A percentile compares a stretch with the other conserved stretches of the same genome.
Evolutionary conservation across 1,139 yeast genomes (phyloP).

Genomic region (Yamadazyma siamensis): DNA sequence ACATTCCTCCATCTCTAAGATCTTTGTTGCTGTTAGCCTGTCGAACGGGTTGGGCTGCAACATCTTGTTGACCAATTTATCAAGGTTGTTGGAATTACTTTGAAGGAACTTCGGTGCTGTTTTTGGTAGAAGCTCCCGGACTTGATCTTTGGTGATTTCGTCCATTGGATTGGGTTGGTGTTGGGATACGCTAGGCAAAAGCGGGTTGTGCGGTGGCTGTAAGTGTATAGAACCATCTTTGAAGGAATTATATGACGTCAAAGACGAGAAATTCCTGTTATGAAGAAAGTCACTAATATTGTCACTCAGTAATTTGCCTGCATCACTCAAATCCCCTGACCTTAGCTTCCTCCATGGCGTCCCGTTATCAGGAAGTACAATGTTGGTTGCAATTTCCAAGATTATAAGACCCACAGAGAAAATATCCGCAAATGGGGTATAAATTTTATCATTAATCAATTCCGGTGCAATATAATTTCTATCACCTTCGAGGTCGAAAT

Average conservation of each 20-base stretch:
- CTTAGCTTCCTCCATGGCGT: slow-evolving; percentile 95
- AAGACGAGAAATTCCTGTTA: slow-evolving; percentile 35
- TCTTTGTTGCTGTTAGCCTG: slow-evolving; percentile 73
- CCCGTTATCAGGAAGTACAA: slow-evolving; percentile 93
- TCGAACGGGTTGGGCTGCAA: slow-evolving; percentile 79
- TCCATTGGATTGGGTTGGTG: slow-evolving; percentile 5
- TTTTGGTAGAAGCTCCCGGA: slow-evolving; percentile 47
- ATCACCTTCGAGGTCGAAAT: slow-evolving; percentile 92
- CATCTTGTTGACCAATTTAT: slow-evolving; percentile 83
- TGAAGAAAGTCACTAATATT: slow-evolving; percentile 45
- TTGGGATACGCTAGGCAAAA: not conserved
- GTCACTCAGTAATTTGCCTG: slow-evolving; percentile 74
- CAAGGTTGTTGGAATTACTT: slow-evolving; percentile 72
- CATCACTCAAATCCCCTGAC: slow-evolving; percentile 94
- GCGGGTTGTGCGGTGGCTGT: slow-evolving; percentile 11
- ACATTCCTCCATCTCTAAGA: slow-evolving; percentile 70
- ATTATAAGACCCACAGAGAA: slow-evolving; percentile 89
- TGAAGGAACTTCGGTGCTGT: slow-evolving; percentile 88
- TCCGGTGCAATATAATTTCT: slow-evolving; percentile 98
- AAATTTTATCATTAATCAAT: slow-evolving; percentile 73
- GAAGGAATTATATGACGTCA: slow-evolving; percentile 29
- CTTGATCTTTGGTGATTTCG: slow-evolving; percentile 8
- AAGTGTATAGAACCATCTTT: slow-evolving; percentile 8
- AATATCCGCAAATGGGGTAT: slow-evolving; percentile 91
- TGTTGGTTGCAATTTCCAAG: slow-evolving; percentile 95